These are phyloP conservation scores for Poronia punctata DNA, from an alignment of 495 filamentous ascomycete species.

Conservation along the genomic window DNA sequence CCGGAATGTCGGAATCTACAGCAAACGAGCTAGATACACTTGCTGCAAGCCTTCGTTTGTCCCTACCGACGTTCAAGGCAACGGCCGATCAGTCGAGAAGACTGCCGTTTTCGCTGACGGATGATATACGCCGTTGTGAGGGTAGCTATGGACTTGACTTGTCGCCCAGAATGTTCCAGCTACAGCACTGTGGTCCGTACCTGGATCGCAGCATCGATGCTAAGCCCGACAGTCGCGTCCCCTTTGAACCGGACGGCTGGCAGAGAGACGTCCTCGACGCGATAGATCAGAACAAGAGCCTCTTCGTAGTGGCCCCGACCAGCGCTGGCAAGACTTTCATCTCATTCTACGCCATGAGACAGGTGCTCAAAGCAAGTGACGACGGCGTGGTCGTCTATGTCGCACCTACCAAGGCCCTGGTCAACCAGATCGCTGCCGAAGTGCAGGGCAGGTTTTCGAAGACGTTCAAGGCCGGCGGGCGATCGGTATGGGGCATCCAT, in stretches of 20 bases:
- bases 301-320: slow-evolving; percentile 72
- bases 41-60: too few relatives aligned
- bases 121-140: too few relatives aligned
- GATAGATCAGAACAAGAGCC: slow-evolving; percentile 58
- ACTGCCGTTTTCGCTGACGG: neutral
- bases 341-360: slow-evolving; percentile 73
- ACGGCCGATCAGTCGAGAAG: too few relatives aligned
- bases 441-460: slow-evolving; percentile 60
- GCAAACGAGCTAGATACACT: too few relatives aligned
- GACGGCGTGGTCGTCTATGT: slow-evolving; percentile 69
- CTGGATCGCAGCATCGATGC: slow-evolving; percentile 68
- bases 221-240: slow-evolving; percentile 53
- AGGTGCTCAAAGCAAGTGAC: slow-evolving; percentile 57
- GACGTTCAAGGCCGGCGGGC: slow-evolving; percentile 44
- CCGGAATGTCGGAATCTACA: too few relatives aligned
- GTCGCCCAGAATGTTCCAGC: slow-evolving; percentile 49
- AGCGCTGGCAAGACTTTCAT: slow-evolving; percentile 58
- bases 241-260: slow-evolving; percentile 70
- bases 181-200: slow-evolving; percentile 61
- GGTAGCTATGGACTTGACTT: slow-evolving; percentile 13
- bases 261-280: slow-evolving; percentile 66
- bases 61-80: too few relatives aligned
- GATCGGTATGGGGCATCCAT: slow-evolving; percentile 73
- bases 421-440: slow-evolving; percentile 79
- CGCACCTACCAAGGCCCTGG: slow-evolving; percentile 73